Percentiles rank a stretch among this genome's conserved stretches.
Evolutionary conservation across 345 rosid species (phyloP).

Genomic region (Excoecaria agallocha): DNA sequence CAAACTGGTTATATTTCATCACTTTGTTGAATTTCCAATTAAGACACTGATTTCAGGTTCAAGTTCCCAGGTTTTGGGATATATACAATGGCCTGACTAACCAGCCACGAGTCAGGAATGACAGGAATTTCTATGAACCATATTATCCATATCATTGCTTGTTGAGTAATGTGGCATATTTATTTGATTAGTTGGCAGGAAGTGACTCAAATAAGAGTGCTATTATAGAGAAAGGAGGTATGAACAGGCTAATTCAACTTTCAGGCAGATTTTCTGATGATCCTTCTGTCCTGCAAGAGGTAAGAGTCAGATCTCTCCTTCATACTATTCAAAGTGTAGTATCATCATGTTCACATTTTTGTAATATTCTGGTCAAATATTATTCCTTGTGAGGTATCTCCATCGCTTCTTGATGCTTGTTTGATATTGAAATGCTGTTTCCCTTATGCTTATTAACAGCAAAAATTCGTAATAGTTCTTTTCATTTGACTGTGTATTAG

Average conservation of each 20-base stretch:
- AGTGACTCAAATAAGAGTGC: conserved; percentile 81
- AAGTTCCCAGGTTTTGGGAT: neutral
- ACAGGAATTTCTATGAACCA: no score
- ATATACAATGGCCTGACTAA: neutral
- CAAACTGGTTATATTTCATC: no score
- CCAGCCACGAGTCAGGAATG: no score
- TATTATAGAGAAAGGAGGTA: conserved; percentile 73
- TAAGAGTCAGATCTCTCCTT: conserved; percentile 21
- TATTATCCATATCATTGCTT: conserved; percentile 1
- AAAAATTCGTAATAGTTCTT: neutral
- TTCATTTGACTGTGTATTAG: neutral
- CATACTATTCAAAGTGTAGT: neutral
- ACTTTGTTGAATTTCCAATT: neutral
- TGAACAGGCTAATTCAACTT: conserved; percentile 62
- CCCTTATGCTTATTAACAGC: neutral
- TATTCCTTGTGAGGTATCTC: neutral
- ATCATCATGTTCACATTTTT: neutral
- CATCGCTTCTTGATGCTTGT: neutral
- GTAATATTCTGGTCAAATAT: conserved; percentile 1
- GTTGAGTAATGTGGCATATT: conserved; percentile 9
- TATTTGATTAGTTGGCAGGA: conserved; percentile 75
- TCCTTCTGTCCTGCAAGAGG: conserved; percentile 85
- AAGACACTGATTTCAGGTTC: neutral
- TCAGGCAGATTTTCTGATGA: conserved; percentile 74
- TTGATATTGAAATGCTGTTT: neutral